Percentiles rank a stretch among this genome's conserved stretches.
phyloP scores from a whole-genome alignment of 208 protist species.

The Trypanosoma cruzi region DNA sequence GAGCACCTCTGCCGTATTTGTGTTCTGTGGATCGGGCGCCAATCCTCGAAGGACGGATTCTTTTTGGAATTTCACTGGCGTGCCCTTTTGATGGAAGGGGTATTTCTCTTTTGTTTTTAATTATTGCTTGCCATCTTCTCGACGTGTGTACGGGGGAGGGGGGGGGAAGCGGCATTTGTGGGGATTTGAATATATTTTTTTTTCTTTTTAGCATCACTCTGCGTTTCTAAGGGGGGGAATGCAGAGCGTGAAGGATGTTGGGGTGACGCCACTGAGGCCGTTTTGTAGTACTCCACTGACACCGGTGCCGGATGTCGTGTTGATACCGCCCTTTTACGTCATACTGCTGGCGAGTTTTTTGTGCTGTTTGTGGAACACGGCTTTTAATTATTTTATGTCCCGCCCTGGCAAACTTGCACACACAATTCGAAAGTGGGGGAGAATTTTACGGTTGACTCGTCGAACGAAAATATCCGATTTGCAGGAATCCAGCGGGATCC shows the following conservation, averaged over 20 bases:
- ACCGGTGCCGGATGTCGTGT: constrained; percentile 23
- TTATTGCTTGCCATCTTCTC: neutral
- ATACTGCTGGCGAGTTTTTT: constrained; percentile 41
- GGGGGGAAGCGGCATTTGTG: neutral
- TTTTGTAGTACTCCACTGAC: neutral
- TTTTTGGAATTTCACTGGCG: too few relatives aligned
- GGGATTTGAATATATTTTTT: too few relatives aligned
- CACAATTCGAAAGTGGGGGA: constrained; percentile 37
- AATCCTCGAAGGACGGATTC: too few relatives aligned
- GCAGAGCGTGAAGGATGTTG: constrained; percentile 20
- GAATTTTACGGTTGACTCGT: constrained; percentile 42
- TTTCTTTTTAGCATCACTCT: neutral
- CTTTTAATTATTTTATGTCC: constrained; percentile 40
- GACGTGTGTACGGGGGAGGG: neutral
- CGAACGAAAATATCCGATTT: neutral
- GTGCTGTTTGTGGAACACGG: constrained; percentile 29
- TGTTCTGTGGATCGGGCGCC: neutral
- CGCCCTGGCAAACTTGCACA: constrained; percentile 13
- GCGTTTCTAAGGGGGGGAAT: neutral
- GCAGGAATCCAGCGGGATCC: neutral
- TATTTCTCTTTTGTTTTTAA: too few relatives aligned
- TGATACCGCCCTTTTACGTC: constrained; percentile 45
- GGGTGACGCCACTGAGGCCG: constrained; percentile 30
- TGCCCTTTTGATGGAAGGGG: too few relatives aligned
- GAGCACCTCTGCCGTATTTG: neutral